A percentile compares a stretch with the other conserved stretches of the same genome.
These are phyloP conservation scores for Fusarium lateritium DNA, from an alignment of 2,329 filamentous ascomycete species.

Conservation along the genomic window DNA sequence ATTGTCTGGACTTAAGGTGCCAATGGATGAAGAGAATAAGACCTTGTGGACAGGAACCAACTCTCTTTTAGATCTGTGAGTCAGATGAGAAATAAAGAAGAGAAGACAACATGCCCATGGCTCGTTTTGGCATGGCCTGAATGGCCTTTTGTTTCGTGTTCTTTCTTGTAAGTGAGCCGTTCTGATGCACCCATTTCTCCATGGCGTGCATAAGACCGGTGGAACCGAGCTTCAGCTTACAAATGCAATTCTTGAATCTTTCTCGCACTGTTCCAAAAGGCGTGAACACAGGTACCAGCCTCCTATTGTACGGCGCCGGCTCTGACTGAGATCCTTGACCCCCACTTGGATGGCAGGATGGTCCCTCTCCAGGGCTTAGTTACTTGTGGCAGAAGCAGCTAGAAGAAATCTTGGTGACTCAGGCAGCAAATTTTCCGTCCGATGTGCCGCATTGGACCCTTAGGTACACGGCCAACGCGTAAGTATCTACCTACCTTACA, in stretches of 20 bases:
- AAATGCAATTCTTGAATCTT: slow-evolving; percentile 42
- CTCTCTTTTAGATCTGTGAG: slow-evolving; percentile 11
- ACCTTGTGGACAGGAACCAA: slow-evolving; percentile 1
- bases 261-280: slow-evolving; percentile 37
- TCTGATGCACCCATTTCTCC: slow-evolving; percentile 3
- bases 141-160: slow-evolving; percentile 37
- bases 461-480: slow-evolving; percentile 7
- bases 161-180: slow-evolving; percentile 26
- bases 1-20: background rate
- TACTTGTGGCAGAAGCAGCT: slow-evolving; percentile 46
- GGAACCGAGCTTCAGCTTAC: slow-evolving; percentile 41
- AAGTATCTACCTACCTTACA: slow-evolving; percentile 4
- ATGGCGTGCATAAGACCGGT: slow-evolving; percentile 27
- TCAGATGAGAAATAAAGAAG: slow-evolving; percentile 14
- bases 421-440: slow-evolving; percentile 52
- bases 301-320: background rate
- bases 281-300: slow-evolving; percentile 19
- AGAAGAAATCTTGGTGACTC: slow-evolving; percentile 54
- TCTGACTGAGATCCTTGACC: slow-evolving; percentile 20
- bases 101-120: slow-evolving; percentile 9
- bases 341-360: slow-evolving; percentile 20
- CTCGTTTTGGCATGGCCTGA: slow-evolving; percentile 33
- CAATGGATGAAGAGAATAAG: background rate
- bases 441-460: slow-evolving; percentile 21
- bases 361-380: slow-evolving; percentile 27